These are phyloP conservation scores for Candida berthetii DNA, from an alignment of 805 yeast species.

Conservation along the genomic window DNA sequence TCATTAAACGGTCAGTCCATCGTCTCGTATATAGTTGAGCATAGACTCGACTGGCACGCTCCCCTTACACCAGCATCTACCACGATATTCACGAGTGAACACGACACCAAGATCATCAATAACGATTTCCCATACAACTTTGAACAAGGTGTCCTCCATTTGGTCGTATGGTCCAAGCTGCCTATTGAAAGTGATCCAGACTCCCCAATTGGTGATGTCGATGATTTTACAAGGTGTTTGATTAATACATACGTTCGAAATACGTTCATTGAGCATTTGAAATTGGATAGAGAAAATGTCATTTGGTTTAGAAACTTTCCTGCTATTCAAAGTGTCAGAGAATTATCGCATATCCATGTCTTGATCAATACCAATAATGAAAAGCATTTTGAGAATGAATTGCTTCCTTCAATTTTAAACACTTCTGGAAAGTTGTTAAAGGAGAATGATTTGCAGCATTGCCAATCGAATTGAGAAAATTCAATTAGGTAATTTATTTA, in stretches of 20 bases:
- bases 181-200: constrained; percentile 32
- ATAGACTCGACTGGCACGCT: constrained; percentile 45
- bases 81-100: constrained; percentile 18
- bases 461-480: too few species aligned
- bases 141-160: constrained; percentile 42
- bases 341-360: constrained; percentile 68
- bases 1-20: constrained; percentile 34
- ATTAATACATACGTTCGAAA: constrained; percentile 44
- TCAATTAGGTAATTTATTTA: too few species aligned
- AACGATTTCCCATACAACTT: constrained; percentile 70
- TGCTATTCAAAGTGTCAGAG: constrained; percentile 58
- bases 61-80: constrained; percentile 11
- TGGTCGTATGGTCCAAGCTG: constrained; percentile 64
- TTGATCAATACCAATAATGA: constrained; percentile 26
- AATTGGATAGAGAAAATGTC: constrained; percentile 28
- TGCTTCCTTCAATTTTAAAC: neutral
- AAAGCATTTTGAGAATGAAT: neutral
- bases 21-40: constrained; percentile 39
- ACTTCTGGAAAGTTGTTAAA: neutral
- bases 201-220: constrained; percentile 43
- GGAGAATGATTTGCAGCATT: neutral
- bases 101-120: constrained; percentile 32
- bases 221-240: constrained; percentile 32
- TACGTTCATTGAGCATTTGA: constrained; percentile 28
- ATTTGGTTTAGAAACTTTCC: constrained; percentile 73